Evolutionary conservation across 1,139 yeast species (phyloP).

Genomic region (Debaryomycetaceae sp.): DNA sequence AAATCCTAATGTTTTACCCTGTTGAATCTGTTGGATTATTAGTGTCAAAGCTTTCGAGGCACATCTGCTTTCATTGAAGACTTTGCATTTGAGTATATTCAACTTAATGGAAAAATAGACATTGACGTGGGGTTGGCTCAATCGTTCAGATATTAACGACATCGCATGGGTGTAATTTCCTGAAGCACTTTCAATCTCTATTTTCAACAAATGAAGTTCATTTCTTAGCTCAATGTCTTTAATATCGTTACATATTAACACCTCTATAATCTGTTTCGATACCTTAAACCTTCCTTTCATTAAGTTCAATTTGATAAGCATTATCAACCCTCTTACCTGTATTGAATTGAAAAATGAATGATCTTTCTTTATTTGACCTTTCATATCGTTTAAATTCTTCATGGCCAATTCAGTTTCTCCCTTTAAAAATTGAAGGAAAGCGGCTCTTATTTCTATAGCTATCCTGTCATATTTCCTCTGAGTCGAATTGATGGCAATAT

Average conservation of each 20-base stretch:
- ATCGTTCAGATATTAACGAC: conserved; percentile 24
- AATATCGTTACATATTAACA: conserved; percentile 21
- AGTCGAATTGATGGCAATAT: conserved; percentile 36
- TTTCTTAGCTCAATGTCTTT: conserved; percentile 30
- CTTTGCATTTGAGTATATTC: conserved; percentile 41
- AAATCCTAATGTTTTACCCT: conserved; percentile 41
- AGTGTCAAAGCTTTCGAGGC: conserved; percentile 42
- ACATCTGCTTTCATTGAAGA: conserved; percentile 34
- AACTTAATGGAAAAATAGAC: conserved; percentile 40
- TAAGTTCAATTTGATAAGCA: conserved; percentile 35
- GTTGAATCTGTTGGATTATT: conserved; percentile 41
- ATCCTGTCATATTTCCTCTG: conserved; percentile 37
- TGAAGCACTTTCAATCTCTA: conserved; percentile 26
- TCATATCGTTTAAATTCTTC: conserved; percentile 23
- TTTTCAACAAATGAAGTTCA: conserved; percentile 24
- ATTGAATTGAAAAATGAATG: conserved; percentile 35
- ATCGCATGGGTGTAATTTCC: conserved; percentile 36
- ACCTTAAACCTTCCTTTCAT: conserved; percentile 31
- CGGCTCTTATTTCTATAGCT: conserved; percentile 35
- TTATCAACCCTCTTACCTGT: conserved; percentile 33
- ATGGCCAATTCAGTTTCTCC: conserved; percentile 43
- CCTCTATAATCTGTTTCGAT: conserved; percentile 22
- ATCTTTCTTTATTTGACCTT: conserved; percentile 20
- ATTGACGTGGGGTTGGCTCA: conserved; percentile 27
- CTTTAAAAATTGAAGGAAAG: conserved; percentile 27